A percentile compares a stretch with the other conserved stretches of the same genome.
Conservation (phyloP, 2,329 filamentous ascomycete species). For the Pseudopyrenochaeta lycopersici region DNA sequence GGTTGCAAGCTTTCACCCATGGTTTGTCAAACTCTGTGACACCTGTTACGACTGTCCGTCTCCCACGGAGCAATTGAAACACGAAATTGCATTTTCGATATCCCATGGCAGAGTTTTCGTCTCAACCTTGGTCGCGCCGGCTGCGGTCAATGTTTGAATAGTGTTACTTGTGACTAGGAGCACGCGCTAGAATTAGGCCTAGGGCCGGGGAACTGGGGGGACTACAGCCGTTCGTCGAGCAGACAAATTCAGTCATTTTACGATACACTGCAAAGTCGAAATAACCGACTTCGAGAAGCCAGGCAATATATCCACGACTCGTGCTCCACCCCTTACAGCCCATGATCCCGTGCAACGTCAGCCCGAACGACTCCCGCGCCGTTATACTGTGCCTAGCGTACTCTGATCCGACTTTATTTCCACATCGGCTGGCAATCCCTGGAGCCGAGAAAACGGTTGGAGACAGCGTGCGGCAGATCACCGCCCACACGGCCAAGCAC, state of each 20-base stretch:
- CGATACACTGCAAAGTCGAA: background rate
- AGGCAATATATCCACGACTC: background rate
- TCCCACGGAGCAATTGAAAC: background rate
- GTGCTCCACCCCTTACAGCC: conserved; percentile 1
- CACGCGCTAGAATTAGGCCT: background rate
- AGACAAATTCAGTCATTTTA: background rate
- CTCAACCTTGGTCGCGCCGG: background rate
- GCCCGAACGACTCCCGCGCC: conserved; percentile 3
- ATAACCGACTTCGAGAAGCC: background rate
- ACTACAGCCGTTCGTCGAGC: background rate
- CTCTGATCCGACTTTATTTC: background rate
- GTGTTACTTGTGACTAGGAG: background rate
- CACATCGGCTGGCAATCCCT: background rate
- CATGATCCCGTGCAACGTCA: conserved; percentile 12
- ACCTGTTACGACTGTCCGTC: background rate
- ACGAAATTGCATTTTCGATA: background rate
- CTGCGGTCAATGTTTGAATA: background rate
- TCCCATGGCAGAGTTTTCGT: background rate
- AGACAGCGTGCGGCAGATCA: background rate
- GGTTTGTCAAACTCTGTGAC: background rate
- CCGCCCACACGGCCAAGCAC: background rate
- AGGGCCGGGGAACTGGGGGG: background rate
- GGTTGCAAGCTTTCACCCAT: background rate
- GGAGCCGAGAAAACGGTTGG: background rate
- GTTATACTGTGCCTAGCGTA: background rate